Base-by-base conservation (phyloP, 148 eudicot species). In the Nepenthes mirabilis region DNA sequence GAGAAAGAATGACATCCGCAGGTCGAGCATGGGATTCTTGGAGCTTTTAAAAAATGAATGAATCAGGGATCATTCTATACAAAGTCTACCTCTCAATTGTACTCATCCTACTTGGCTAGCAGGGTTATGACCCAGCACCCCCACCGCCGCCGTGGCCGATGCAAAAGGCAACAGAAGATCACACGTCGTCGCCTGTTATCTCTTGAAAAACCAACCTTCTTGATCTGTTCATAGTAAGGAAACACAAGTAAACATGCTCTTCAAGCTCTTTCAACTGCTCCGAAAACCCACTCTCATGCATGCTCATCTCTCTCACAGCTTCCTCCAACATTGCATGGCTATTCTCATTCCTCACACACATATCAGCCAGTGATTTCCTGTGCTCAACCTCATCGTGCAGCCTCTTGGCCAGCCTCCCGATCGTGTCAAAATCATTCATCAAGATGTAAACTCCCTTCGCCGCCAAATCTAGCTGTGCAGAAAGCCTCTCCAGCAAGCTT, bases 211-310 rank as follows among this genome's bases (percentile, higher is more conserved):
- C 80, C 34, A 81, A 68, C 68, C 63, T 81, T 64, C 89, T 81
- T 50, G 96, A 81, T 60, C 85, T 76, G 64, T 83, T 89, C 55
- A 89, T 81, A 2, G 75, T 79, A 32, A 89, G 80, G 54, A 85
- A 77, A 69, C 93, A 81, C 76, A 89, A 65, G 69, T 81, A 81
- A 14, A 83, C 68, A 60, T 77, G 83, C 64, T 83, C 80, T 70
- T 89, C 90, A 57, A 85, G 83, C 67, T 85, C 96, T 36, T 85
- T 73, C 40, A 89, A 60, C 34, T 89, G 83, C 62, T 89, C 82
- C 68, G 70, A 34, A 45, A 89, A 83, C 36, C 75, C 49, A 23
- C 36, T 48, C 14, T 80, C 75, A 48, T 80, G 75, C 45, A 64
- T 64, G 36, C 57, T 53, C 37, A 88, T 68, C 63, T 82, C 86